phyloP scores from a whole-genome alignment of 169 alveolate species.

The Cyclospora cayetanensis region DNA sequence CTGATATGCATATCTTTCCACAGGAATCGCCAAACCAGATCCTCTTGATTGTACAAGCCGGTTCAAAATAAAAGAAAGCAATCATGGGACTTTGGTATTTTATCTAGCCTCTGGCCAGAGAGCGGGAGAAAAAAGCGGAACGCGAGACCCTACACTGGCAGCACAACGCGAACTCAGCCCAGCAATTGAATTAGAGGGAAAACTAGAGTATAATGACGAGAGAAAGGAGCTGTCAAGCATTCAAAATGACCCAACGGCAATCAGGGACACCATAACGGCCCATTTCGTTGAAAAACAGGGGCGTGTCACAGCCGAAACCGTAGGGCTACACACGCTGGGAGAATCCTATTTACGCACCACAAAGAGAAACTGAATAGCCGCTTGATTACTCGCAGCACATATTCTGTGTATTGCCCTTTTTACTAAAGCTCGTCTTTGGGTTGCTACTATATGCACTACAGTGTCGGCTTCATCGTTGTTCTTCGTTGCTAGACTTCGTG shows the following conservation, averaged over 20 bases:
- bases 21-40: slow-evolving; percentile 16
- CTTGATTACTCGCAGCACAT: no score
- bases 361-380: no score
- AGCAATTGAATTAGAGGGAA: slow-evolving; percentile 20
- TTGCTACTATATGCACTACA: no score
- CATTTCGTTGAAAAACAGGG: background rate
- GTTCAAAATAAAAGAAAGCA: background rate
- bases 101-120: background rate
- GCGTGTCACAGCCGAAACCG: slow-evolving; percentile 60
- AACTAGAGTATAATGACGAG: slow-evolving; percentile 8
- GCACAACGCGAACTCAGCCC: background rate
- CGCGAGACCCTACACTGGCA: background rate
- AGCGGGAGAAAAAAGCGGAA: background rate
- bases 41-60: slow-evolving; percentile 21
- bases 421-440: no score
- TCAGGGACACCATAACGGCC: slow-evolving; percentile 55
- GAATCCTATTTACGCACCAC: no score
- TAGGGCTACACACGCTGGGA: background rate
- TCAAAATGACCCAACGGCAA: slow-evolving; percentile 57
- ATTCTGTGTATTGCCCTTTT: no score
- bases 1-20: background rate
- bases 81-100: background rate
- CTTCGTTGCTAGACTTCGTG: no score
- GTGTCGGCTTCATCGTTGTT: no score
- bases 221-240: slow-evolving; percentile 55